phyloP scores from a whole-genome alignment of 345 rosid genomes.

The Hibiscus mutabilis region DNA sequence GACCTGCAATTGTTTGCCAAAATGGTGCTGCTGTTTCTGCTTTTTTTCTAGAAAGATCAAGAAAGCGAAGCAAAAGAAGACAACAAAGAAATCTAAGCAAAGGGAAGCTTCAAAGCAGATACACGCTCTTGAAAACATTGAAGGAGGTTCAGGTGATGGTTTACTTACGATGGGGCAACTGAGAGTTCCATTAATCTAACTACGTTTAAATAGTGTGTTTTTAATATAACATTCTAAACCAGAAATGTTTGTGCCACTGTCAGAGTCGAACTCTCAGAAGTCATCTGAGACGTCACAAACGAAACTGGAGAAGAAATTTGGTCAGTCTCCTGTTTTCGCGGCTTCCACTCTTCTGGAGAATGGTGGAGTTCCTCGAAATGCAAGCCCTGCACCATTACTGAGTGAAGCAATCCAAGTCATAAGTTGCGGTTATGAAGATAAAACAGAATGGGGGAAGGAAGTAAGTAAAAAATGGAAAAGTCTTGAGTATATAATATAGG shows the following conservation, averaged over 20 bases:
- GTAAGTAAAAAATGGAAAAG: constrained; percentile 31
- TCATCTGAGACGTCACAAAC: constrained; percentile 45
- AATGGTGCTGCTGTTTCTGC: constrained; percentile 75
- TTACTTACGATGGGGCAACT: background rate
- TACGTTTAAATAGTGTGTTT: background rate
- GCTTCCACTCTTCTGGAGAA: constrained; percentile 60
- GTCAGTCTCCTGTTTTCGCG: constrained; percentile 87
- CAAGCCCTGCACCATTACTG: constrained; percentile 62
- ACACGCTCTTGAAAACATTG: constrained; percentile 81
- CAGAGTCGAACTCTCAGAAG: constrained; percentile 44
- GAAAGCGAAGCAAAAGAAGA: constrained; percentile 51
- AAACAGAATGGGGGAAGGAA: constrained; percentile 99
- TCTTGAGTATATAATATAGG: background rate
- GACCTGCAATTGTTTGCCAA: constrained; percentile 96
- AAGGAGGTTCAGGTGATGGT: constrained; percentile 52
- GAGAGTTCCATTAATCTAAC: background rate
- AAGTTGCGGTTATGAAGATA: constrained; percentile 95
- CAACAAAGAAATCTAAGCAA: constrained; percentile 51
- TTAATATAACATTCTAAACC: background rate
- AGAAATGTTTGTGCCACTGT: constrained; percentile 14
- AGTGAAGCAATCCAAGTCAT: constrained; percentile 94
- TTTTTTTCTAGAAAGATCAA: constrained; percentile 71
- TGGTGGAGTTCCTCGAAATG: constrained; percentile 69
- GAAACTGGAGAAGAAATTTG: constrained; percentile 88
- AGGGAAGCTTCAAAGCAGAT: constrained; percentile 86